A percentile compares a stretch with the other conserved stretches of the same genome.
Evolutionary conservation across 108 stramenopile genomes (phyloP).

Genomic region (Fragilaria radians): DNA sequence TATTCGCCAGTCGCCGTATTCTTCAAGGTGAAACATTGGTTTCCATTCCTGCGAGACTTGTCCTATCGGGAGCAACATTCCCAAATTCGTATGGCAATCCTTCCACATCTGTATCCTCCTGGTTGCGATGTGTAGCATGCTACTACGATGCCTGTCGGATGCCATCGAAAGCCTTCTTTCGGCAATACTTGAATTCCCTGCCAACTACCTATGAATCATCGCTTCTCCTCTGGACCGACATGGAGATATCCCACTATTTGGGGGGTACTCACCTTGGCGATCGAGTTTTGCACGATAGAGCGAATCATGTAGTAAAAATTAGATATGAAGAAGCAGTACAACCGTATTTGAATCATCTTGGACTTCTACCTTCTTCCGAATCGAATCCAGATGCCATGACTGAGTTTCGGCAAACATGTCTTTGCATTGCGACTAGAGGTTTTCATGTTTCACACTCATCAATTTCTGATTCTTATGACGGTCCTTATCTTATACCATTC

Average conservation of each 20-base stretch:
- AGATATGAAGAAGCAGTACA: constrained; percentile 43
- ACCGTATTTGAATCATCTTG: constrained; percentile 40
- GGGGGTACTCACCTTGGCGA: constrained; percentile 45
- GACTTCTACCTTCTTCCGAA: constrained; percentile 5
- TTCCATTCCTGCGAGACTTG: constrained; percentile 42
- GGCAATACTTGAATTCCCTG: constrained; percentile 54
- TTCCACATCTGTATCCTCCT: constrained; percentile 16
- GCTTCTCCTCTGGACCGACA: constrained; percentile 49
- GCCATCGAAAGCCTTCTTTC: not conserved
- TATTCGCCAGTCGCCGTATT: constrained; percentile 41
- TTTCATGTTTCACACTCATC: constrained; percentile 50
- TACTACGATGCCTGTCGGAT: constrained; percentile 19
- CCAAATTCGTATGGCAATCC: constrained; percentile 21
- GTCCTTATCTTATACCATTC: constrained; percentile 71
- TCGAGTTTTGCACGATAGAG: constrained; percentile 19
- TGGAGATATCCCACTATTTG: constrained; percentile 40
- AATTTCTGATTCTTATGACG: constrained; percentile 23
- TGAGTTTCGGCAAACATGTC: constrained; percentile 47
- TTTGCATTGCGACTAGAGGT: constrained; percentile 68
- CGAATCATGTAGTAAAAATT: constrained; percentile 14
- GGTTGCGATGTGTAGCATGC: constrained; percentile 62
- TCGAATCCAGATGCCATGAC: constrained; percentile 20
- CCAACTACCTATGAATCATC: constrained; percentile 69
- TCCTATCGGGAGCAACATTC: constrained; percentile 39
- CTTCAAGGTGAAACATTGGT: constrained; percentile 55